A percentile compares a stretch with the other conserved stretches of the same genome.
These are phyloP conservation scores for Acer negundo DNA, from an alignment of 345 rosid genomes.

Conservation along the genomic window DNA sequence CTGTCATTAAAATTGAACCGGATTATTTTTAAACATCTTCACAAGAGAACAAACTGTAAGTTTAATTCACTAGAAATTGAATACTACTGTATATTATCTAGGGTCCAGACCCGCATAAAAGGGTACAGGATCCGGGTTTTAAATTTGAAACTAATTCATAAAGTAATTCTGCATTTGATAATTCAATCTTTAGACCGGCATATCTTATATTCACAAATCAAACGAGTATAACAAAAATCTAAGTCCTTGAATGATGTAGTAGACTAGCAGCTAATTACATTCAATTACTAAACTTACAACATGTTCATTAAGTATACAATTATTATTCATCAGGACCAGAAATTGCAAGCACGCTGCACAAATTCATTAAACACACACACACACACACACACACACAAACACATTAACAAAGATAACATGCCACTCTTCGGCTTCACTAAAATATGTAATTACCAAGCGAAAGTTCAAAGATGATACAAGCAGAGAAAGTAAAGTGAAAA, in stretches of 20 bases:
- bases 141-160: neutral
- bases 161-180: neutral
- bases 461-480: neutral
- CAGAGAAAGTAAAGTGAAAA: neutral
- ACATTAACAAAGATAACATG: neutral
- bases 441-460: neutral
- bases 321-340: neutral
- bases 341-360: neutral
- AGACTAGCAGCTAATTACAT: no score
- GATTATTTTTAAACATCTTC: conserved; percentile 13
- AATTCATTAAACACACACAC: no score
- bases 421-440: no score
- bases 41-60: neutral
- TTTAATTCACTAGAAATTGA: neutral
- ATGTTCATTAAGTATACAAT: no score
- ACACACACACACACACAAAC: neutral
- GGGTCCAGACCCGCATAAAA: no score
- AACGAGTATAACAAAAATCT: neutral
- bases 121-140: no score
- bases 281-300: no score
- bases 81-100: no score
- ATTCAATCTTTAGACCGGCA: neutral
- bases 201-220: neutral
- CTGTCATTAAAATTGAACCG: conserved; percentile 28
- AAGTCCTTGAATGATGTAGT: no score